Percentiles rank a stretch among this genome's conserved stretches.
phyloP scores from a whole-genome alignment of 768 basidiomycete genomes.

The Suillus spraguei region DNA sequence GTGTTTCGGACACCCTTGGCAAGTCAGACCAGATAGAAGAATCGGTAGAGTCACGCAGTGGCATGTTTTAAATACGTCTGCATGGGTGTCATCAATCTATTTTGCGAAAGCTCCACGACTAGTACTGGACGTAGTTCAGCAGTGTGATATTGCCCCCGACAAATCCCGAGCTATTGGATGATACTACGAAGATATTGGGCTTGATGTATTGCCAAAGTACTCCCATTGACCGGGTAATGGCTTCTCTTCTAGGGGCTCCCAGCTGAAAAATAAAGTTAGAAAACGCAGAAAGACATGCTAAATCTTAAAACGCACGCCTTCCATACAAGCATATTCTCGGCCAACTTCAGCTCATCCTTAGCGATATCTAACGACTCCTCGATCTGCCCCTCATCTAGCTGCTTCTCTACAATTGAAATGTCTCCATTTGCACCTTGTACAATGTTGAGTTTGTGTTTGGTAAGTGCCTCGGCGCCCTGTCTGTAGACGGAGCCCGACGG shows the following conservation, averaged over 20 bases:
- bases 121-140: neutral
- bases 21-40: neutral
- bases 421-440: constrained; percentile 72
- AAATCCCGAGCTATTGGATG: constrained; percentile 31
- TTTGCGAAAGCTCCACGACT: neutral
- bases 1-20: constrained; percentile 1
- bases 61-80: neutral
- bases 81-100: constrained; percentile 3
- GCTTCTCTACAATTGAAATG: constrained; percentile 66
- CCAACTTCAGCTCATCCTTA: constrained; percentile 77
- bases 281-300: constrained; percentile 9
- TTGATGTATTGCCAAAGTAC: constrained; percentile 63
- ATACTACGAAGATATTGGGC: constrained; percentile 34
- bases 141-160: constrained; percentile 17
- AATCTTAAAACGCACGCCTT: constrained; percentile 74
- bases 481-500: constrained; percentile 88
- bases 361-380: constrained; percentile 87
- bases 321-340: constrained; percentile 88
- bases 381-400: constrained; percentile 82
- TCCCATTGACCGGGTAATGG: constrained; percentile 88
- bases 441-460: constrained; percentile 75
- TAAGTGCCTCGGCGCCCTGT: constrained; percentile 85
- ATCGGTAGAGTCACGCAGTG: neutral
- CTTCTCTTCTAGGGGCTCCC: constrained; percentile 86
- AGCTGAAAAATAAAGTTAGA: constrained; percentile 47